phyloP scores from a whole-genome alignment of 2,329 filamentous ascomycete genomes.

The Aspergillus terreus region DNA sequence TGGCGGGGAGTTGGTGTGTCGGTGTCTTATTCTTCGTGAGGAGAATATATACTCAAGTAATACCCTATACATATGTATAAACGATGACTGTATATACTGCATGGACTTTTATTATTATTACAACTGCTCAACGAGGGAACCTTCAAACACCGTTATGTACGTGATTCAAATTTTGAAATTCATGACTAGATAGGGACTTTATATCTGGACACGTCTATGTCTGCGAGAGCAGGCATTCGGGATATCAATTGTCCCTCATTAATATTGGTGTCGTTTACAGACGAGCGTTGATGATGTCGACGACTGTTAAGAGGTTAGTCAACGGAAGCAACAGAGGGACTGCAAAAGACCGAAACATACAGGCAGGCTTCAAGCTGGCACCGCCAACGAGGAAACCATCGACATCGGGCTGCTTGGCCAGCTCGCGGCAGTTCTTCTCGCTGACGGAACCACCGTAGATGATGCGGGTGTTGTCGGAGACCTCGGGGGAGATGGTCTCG shows the following conservation, averaged over 20 bases:
- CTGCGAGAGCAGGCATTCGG: not conserved
- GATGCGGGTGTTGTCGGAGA: slow-evolving; percentile 82
- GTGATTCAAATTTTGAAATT: not conserved
- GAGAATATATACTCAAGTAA: no score
- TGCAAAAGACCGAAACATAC: slow-evolving; percentile 49
- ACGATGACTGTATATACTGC: slow-evolving; percentile 2
- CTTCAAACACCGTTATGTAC: not conserved
- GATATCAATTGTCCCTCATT: slow-evolving; percentile 4
- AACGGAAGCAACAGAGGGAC: not conserved
- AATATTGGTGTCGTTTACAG: slow-evolving; percentile 31
- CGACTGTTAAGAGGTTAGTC: slow-evolving; percentile 40
- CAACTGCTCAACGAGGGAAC: no score
- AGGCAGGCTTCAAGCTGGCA: slow-evolving; percentile 94
- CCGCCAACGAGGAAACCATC: slow-evolving; percentile 97
- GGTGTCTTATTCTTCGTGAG: slow-evolving; percentile 40
- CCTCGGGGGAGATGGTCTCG: slow-evolving; percentile 69
- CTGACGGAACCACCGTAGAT: slow-evolving; percentile 95
- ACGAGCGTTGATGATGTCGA: slow-evolving; percentile 67
- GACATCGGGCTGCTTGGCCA: slow-evolving; percentile 89
- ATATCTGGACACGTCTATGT: not conserved
- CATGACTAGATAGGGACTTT: slow-evolving; percentile 1
- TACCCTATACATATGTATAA: not conserved
- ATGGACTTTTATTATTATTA: no score
- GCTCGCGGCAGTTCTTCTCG: slow-evolving; percentile 96
- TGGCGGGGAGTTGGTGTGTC: slow-evolving; percentile 42